These are phyloP conservation scores for Acanthamoeba royreba DNA, from an alignment of 208 protist genomes.

Conservation along the genomic window DNA sequence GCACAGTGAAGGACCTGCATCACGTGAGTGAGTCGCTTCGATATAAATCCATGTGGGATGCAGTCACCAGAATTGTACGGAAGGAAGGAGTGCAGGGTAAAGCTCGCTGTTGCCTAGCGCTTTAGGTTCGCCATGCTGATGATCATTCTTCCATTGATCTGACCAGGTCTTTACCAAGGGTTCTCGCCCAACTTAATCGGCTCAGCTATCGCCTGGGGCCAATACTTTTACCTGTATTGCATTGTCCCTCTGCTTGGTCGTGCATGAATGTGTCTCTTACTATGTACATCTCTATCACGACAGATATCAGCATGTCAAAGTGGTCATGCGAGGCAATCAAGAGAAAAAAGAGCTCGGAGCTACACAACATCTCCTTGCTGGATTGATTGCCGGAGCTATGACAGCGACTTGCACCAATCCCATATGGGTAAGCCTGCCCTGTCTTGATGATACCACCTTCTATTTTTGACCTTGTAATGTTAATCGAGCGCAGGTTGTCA, in stretches of 20 bases:
- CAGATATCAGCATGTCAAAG: neutral
- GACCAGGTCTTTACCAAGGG: neutral
- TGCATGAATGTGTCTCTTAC: no score
- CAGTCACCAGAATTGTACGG: neutral
- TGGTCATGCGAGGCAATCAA: neutral
- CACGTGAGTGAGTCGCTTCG: neutral
- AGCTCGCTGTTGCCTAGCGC: neutral
- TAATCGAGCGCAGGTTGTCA: neutral
- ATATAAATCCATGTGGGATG: neutral
- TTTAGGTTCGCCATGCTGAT: no score
- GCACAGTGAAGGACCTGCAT: neutral
- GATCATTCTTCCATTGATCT: neutral
- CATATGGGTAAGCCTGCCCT: neutral
- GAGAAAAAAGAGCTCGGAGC: neutral
- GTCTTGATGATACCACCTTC: no score
- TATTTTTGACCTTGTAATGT: no score
- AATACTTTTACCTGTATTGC: neutral
- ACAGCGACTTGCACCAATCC: neutral
- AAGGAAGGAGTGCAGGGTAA: neutral
- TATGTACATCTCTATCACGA: neutral
- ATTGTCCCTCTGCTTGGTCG: neutral
- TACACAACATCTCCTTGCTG: neutral
- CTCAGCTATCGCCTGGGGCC: neutral
- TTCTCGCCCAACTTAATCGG: slow-evolving; percentile 32
- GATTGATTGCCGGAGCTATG: neutral